Percentiles rank a stretch among this genome's conserved stretches.
Conservation (phyloP, 495 filamentous ascomycete genomes). For the Diplogelasinospora grovesii region DNA sequence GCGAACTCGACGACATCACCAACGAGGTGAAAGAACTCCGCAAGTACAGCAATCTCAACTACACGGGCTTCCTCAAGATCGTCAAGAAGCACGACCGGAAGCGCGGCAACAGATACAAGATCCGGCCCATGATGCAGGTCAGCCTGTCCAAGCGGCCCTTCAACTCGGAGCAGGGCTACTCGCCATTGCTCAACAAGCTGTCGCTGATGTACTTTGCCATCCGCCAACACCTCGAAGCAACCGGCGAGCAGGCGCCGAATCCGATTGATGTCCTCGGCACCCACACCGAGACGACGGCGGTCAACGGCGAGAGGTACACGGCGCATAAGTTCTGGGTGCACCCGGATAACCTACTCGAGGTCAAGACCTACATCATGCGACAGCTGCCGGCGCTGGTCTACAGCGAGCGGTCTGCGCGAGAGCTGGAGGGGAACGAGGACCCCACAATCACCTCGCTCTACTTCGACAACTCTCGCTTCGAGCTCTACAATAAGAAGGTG, state of each 20-base stretch:
- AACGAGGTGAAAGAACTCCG: slow-evolving; percentile 88
- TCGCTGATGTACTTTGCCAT: slow-evolving; percentile 95
- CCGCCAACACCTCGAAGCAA: slow-evolving; percentile 66
- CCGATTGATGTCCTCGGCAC: slow-evolving; percentile 31
- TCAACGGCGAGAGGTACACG: slow-evolving; percentile 67
- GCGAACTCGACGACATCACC: slow-evolving; percentile 78
- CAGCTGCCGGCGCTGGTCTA: slow-evolving; percentile 87
- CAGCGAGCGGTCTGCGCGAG: slow-evolving; percentile 75
- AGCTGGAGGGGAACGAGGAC: slow-evolving; percentile 68
- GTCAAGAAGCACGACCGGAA: slow-evolving; percentile 97
- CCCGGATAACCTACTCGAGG: slow-evolving; percentile 85
- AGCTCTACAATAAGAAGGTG: slow-evolving; percentile 80
- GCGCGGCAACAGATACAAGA: slow-evolving; percentile 69
- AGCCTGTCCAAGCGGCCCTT: slow-evolving; percentile 80
- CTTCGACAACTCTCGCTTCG: slow-evolving; percentile 82
- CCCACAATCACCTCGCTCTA: slow-evolving; percentile 93
- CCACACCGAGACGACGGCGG: slow-evolving; percentile 36
- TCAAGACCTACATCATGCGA: slow-evolving; percentile 89
- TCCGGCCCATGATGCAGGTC: slow-evolving; percentile 84
- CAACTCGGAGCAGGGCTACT: slow-evolving; percentile 86
- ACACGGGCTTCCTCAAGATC: slow-evolving; percentile 95
- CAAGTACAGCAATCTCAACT: slow-evolving; percentile 93
- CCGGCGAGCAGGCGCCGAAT: slow-evolving; percentile 26
- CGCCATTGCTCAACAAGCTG: slow-evolving; percentile 78
- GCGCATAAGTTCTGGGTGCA: slow-evolving; percentile 99